Evolutionary conservation across 2,329 filamentous ascomycete species (phyloP).

Genomic region (Hypomyces perniciosus): DNA sequence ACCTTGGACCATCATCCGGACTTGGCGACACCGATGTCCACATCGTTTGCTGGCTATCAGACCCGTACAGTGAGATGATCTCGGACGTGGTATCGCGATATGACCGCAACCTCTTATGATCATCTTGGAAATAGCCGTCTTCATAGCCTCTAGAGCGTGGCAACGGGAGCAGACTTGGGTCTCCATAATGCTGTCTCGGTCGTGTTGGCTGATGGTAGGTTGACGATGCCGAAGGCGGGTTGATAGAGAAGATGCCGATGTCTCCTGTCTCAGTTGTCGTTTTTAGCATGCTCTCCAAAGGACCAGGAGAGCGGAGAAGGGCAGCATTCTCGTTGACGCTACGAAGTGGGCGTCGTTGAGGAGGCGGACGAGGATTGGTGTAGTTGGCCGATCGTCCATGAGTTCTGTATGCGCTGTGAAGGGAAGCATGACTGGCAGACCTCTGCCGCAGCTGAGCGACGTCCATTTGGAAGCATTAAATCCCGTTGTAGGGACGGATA

Average conservation of each 20-base stretch:
- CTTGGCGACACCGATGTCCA: slow-evolving; percentile 37
- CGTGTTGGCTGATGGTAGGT: slow-evolving; percentile 25
- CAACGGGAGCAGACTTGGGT: slow-evolving; percentile 22
- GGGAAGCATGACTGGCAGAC: slow-evolving; percentile 36
- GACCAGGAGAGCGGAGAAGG: slow-evolving; percentile 44
- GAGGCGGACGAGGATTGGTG: slow-evolving; percentile 16
- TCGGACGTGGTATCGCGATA: slow-evolving; percentile 49
- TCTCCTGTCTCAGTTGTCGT: slow-evolving; percentile 62
- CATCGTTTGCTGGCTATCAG: slow-evolving; percentile 41
- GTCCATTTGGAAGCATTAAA: slow-evolving; percentile 23
- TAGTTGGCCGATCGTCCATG: slow-evolving; percentile 19
- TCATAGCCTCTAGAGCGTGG: slow-evolving; percentile 27
- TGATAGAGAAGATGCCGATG: slow-evolving; percentile 55
- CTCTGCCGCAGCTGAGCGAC: slow-evolving; percentile 23
- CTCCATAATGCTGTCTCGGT: slow-evolving; percentile 24
- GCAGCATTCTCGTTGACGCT: slow-evolving; percentile 38
- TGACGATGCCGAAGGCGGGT: slow-evolving; percentile 21
- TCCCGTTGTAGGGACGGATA: slow-evolving; percentile 2
- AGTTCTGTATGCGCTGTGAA: slow-evolving; percentile 27
- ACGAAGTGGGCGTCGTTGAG: slow-evolving; percentile 35
- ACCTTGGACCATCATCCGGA: slow-evolving; percentile 42
- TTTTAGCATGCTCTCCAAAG: slow-evolving; percentile 59
- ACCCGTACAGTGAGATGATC: slow-evolving; percentile 50
- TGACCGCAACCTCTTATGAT: slow-evolving; percentile 40
- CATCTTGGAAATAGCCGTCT: slow-evolving; percentile 31